Conservation (phyloP, 257 asterid species). For the Gentiana macrophylla region DNA sequence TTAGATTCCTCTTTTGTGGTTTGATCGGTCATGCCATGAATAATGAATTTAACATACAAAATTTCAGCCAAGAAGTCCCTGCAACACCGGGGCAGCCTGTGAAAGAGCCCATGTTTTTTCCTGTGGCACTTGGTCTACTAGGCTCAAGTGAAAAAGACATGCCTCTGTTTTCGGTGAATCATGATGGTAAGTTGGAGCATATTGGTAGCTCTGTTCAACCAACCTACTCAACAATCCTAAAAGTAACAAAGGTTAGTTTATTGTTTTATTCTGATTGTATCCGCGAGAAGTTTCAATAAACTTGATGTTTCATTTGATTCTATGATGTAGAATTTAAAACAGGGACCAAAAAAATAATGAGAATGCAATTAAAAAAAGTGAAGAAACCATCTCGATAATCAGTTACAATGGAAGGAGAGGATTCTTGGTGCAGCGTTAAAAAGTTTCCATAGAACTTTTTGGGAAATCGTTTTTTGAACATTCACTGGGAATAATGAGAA, state of each 20-base stretch:
- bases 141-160: slow-evolving; percentile 59
- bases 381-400: too few species aligned
- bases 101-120: slow-evolving; percentile 83
- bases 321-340: too few species aligned
- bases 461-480: too few species aligned
- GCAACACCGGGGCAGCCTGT: slow-evolving; percentile 78
- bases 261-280: neutral
- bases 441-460: too few species aligned
- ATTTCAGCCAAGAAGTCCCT: slow-evolving; percentile 87
- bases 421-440: too few species aligned
- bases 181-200: slow-evolving; percentile 45
- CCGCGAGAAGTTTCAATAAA: neutral
- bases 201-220: slow-evolving; percentile 27
- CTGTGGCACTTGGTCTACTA: slow-evolving; percentile 64
- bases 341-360: too few species aligned
- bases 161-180: slow-evolving; percentile 43
- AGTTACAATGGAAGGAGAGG: too few species aligned
- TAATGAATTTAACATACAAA: slow-evolving; percentile 11
- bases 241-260: slow-evolving; percentile 54
- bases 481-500: too few species aligned
- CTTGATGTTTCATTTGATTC: too few species aligned
- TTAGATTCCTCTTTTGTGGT: neutral
- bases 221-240: slow-evolving; percentile 44
- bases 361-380: too few species aligned
- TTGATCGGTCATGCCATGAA: neutral